Evolutionary conservation across 306 rosid species (phyloP), one percentile per base, ranked within the genome.

Genomic region (Pachyrhizus erosus): DNA sequence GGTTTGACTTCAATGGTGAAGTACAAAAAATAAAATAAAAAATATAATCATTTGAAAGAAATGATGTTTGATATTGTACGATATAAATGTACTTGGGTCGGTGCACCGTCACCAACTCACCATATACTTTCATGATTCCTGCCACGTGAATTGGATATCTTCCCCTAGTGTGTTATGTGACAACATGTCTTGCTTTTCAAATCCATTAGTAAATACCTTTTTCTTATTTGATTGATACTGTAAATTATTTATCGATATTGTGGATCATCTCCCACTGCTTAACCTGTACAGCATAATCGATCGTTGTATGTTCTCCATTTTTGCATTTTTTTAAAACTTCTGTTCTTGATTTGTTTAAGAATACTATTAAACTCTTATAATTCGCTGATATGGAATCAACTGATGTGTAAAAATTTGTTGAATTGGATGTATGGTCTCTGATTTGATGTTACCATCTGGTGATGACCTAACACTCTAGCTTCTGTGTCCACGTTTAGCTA

Each of bases 131-230:
- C 75, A 81, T 45, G 80, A 81, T 81, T 73, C 69, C 7, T 74
- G 58, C 18, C 86, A 83, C 66, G 86, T 83, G 86, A 70, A 48
- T 37, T 60, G 24, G 82, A 70, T 77, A 76, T 9, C 29, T 52
- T 45, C 17, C 57, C 31, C 0, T 61, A 17, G 65, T 70, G 68
- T 54, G 69, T 58, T 64, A 23, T 48, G 20, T 70, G 15, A 79
- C 65, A 79, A 39, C 45, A 68, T 79, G 17, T 24, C 46, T 70
- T 39, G 54, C 48, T 70, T 80, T 71, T 39, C 83, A 57, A 37
- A 52, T 70, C 61, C 24, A 71, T 80, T 80, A 46, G 54, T 73
- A 49, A 81, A 49, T 9, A 24, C 68, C 45, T 72, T 45, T 6
- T 46, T 49, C 29, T 48, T 52, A 57, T 71, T 58, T 58, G 78